Conservation (phyloP, 352 stramenopile genomes). For the Phytophthora ohioensis region DNA sequence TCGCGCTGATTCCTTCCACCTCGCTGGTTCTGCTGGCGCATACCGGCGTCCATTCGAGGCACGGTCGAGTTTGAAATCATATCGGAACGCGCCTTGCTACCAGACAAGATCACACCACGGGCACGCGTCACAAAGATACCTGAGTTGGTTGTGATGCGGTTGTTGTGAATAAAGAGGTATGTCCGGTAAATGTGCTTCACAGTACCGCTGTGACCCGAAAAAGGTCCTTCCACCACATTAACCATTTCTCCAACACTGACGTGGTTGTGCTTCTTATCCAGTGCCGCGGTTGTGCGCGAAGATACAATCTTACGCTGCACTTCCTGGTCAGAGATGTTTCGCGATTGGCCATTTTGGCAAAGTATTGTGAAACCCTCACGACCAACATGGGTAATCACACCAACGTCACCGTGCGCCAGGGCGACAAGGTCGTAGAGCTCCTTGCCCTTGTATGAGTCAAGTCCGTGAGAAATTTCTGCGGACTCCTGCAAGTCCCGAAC, state of each 20-base stretch:
- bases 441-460: slow-evolving; percentile 92
- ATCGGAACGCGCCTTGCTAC: slow-evolving; percentile 87
- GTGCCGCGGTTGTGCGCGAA: slow-evolving; percentile 75
- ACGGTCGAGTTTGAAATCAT: slow-evolving; percentile 90
- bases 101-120: slow-evolving; percentile 83
- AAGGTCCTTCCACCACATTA: slow-evolving; percentile 88
- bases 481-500: slow-evolving; percentile 92
- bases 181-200: slow-evolving; percentile 93
- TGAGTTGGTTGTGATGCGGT: slow-evolving; percentile 89
- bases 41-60: slow-evolving; percentile 63
- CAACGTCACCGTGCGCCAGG: slow-evolving; percentile 87
- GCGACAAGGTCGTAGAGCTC: slow-evolving; percentile 91
- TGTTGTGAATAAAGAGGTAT: slow-evolving; percentile 92
- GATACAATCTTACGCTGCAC: slow-evolving; percentile 91
- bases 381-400: slow-evolving; percentile 92
- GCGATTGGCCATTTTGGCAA: slow-evolving; percentile 86
- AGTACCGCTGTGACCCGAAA: slow-evolving; percentile 86
- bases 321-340: slow-evolving; percentile 89
- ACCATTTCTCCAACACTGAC: slow-evolving; percentile 92
- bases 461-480: slow-evolving; percentile 87
- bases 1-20: slow-evolving; percentile 69
- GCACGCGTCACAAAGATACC: slow-evolving; percentile 91
- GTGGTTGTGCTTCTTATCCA: slow-evolving; percentile 93
- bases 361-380: slow-evolving; percentile 89
- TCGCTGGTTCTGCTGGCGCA: slow-evolving; percentile 53